Base-by-base conservation (phyloP, 805 yeast genomes). In the Kregervanrija fluxuum region DNA sequence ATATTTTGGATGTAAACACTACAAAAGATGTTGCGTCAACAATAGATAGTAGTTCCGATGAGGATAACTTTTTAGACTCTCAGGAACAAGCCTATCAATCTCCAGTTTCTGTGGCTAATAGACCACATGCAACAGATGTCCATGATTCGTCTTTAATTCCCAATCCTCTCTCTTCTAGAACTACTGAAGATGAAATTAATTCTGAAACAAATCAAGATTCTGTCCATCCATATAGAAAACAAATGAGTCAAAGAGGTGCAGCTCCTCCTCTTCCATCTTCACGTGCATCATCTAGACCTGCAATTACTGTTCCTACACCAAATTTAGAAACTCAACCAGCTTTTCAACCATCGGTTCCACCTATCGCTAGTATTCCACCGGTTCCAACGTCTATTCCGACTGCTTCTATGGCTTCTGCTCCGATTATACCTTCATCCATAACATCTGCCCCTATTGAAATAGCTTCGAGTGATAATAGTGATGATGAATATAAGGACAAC, bases 1-100 rank as follows among this genome's bases (percentile, higher is more conserved):
- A 31, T 59, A 65, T 2, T 43, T 64, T 11, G 53, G 65, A 30
- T 51, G 53, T 32, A 16, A 38, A 39, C 32, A 37, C 30, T 10
- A 41, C 35, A 30, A 45, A 35, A 14, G 48, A 44, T n/a, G 52
- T 42, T 15, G 53, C 45, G 11, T 53, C 48, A 13, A 35, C 28
- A 5, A 53, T 44, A 30, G 42, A 30, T 3, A 54, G 41, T n/a
- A 31, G 14, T 32, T 5, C 33, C 6, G 45, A 46, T 14, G 51
- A 51, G 9, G 50, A 52, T 14, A 56, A 51, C 5, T 22, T 22
- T 22, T 22, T 22, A 6, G 28, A 22, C 28, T 22, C 28, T 22
- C 28, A 22, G 6, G 28, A 22, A 22, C 28, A 22, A 22, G 28
- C 28, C 2, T 22, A 22, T 22, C 28, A 22, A 22, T 22, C 28